A percentile compares a stretch with the other conserved stretches of the same genome.
phyloP scores from a whole-genome alignment of 352 stramenopile genomes.

The Thraustotheca clavata region DNA sequence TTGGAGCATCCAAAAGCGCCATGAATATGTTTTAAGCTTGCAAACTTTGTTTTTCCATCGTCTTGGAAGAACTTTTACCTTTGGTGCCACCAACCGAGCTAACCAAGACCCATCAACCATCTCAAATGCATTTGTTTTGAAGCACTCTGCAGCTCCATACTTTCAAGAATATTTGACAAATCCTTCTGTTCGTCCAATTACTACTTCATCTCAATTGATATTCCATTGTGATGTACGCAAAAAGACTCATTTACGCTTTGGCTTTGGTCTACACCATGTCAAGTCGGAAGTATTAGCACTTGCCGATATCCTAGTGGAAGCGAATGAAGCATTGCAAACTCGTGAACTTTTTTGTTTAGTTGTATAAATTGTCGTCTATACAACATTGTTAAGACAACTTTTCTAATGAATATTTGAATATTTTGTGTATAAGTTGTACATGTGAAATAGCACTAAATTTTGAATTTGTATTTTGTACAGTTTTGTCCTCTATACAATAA shows the following conservation, averaged over 20 bases:
- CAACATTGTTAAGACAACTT: too few relatives aligned
- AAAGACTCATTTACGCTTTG: background rate
- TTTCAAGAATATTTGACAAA: background rate
- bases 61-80: background rate
- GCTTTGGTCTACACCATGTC: slow-evolving; percentile 16
- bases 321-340: background rate
- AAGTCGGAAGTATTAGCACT: background rate
- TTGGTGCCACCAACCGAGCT: background rate
- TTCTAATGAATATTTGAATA: too few relatives aligned
- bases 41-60: background rate
- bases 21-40: slow-evolving; percentile 1
- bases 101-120: background rate
- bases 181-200: background rate
- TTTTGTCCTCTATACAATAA: too few relatives aligned
- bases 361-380: too few relatives aligned
- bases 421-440: too few relatives aligned
- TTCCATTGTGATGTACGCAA: slow-evolving; percentile 16
- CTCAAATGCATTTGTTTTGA: slow-evolving; percentile 11
- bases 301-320: background rate
- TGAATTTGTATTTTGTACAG: too few relatives aligned
- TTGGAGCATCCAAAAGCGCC: background rate
- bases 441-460: too few relatives aligned
- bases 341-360: background rate
- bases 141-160: background rate
- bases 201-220: background rate